Base-by-base conservation (phyloP, 768 basidiomycete genomes). In the Chalciporus pseudorubinellus region DNA sequence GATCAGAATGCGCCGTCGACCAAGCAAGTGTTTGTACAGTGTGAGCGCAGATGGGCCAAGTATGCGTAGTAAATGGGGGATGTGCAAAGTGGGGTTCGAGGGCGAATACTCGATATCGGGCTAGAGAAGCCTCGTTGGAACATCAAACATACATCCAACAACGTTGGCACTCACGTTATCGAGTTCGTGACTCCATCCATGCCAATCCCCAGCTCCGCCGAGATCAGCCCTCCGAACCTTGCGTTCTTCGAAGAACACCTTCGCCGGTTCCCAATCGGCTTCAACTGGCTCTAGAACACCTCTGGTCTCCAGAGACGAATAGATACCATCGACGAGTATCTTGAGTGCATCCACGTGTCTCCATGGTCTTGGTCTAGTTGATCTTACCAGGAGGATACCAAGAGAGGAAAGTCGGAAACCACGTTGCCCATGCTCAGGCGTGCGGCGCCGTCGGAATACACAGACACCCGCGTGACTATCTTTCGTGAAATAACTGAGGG, bases 361-460 rank as follows among this genome's bases (percentile, higher is more conserved):
- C 87, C 89, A 92, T 11, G 91, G 86, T n/a, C 87, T 76, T 13
- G 89, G 79, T 46, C 85, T 74, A 3, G 70, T 60, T 7, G 85
- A 85, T 50, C 77, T 80, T 4, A 81, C 84, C 19, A 91, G 76
- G 1, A 92, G 73, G 26, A 92, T 77, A 26, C 89, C 89, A 0
- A 92, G 72, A 4, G 90, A 89, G 8, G 86, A 85, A 22, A 92
- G 82, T 19, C 85, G 83, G 64, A 86, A 88, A 11, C 90, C 90
- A 41, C 90, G 81, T 53, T 89, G 88, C 2, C 87, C 88, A 21
- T 79, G 70, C 58, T 88, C 87, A 8, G 79, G 65, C 0, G 89
- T 88, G 56, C 76, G 76, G 14, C 87, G 79, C 3, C 89, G 75
- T 21, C 81, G 77, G 62, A 91, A 93, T 20, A 92, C 72, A 59